phyloP scores from a whole-genome alignment of 306 rosid species.

The Prunus fruticosa region DNA sequence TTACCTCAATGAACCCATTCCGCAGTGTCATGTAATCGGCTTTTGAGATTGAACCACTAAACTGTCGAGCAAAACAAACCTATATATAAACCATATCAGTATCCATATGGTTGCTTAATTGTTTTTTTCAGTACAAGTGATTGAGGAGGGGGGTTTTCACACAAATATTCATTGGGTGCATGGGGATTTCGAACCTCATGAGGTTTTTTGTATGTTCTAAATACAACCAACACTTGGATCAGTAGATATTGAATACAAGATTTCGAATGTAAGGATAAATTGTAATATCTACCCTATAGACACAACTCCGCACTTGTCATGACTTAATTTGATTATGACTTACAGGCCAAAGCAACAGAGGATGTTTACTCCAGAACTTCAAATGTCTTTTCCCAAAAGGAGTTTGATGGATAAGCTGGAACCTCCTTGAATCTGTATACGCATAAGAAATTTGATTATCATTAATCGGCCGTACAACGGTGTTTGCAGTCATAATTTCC shows the following conservation, averaged over 20 bases:
- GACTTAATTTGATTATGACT: background rate
- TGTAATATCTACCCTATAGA: no score
- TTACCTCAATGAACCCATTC: constrained; percentile 60
- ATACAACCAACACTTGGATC: no score
- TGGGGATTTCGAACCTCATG: no score
- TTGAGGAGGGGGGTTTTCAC: fast-evolving
- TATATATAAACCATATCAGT: background rate
- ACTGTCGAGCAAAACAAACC: constrained; percentile 60
- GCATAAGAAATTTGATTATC: background rate
- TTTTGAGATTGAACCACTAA: constrained; percentile 54
- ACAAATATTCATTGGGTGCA: no score
- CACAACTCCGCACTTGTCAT: no score
- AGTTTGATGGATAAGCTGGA: constrained; percentile 48
- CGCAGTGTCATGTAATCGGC: constrained; percentile 63
- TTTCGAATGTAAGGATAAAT: no score
- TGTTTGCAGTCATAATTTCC: no score
- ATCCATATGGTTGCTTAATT: no score
- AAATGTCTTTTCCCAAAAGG: constrained; percentile 55
- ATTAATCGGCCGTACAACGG: no score
- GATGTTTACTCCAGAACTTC: constrained; percentile 44
- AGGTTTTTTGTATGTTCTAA: no score
- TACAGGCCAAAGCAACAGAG: constrained; percentile 62
- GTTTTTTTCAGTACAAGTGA: no score
- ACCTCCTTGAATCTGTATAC: constrained; percentile 56
- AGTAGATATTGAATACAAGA: no score